These are phyloP conservation scores for Populus nigra DNA, from an alignment of 345 rosid species.

Conservation along the genomic window DNA sequence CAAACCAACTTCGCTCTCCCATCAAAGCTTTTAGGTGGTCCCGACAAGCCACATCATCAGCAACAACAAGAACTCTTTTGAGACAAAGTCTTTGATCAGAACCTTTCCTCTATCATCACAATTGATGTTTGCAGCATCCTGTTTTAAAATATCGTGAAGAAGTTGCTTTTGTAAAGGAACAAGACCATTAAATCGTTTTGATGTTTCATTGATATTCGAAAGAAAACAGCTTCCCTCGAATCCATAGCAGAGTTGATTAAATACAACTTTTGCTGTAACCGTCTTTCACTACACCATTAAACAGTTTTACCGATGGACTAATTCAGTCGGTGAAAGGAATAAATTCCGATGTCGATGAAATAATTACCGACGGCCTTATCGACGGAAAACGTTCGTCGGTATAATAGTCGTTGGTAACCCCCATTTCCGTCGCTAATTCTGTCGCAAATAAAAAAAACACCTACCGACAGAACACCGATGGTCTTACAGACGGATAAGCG, in stretches of 20 bases:
- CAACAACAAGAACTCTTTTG: constrained; percentile 10
- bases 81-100: not conserved
- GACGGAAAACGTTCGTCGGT: no score
- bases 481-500: no score
- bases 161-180: not conserved
- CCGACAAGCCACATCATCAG: constrained; percentile 4
- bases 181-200: not conserved
- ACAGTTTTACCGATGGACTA: no score
- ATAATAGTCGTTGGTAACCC: no score
- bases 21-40: not conserved
- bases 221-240: not conserved
- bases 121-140: fast-evolving
- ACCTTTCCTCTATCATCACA: not conserved
- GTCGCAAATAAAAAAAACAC: no score
- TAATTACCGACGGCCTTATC: no score
- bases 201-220: not conserved
- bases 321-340: no score
- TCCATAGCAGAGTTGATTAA: not conserved
- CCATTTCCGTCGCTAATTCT: no score
- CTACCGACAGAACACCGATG: no score
- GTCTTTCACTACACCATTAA: no score
- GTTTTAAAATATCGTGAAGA: not conserved
- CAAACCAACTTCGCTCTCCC: constrained; percentile 4
- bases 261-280: not conserved
- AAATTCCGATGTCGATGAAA: no score